A percentile compares a stretch with the other conserved stretches of the same genome.
Conservation (phyloP, 2,329 filamentous ascomycete genomes). For the Oidium heveae region DNA sequence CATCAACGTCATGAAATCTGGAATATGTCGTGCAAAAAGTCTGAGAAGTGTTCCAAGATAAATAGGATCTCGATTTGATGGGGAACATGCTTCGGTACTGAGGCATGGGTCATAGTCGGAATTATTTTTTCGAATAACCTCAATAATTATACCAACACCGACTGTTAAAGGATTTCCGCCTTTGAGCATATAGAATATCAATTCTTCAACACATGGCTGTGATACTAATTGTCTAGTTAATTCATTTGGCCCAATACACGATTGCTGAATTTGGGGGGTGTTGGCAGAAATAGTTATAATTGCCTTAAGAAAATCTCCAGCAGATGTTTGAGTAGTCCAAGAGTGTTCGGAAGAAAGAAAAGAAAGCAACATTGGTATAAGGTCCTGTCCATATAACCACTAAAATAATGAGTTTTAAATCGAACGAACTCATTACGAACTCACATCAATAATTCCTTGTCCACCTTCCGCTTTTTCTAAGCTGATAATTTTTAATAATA, state of each 20-base stretch:
- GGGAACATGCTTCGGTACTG: constrained; percentile 50
- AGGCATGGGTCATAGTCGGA: constrained; percentile 95
- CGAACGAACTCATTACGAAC: constrained; percentile 3
- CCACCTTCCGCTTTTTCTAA: constrained; percentile 80
- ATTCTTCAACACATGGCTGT: constrained; percentile 50
- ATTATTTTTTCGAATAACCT: constrained; percentile 98
- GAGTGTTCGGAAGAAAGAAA: constrained; percentile 68
- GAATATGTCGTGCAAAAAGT: constrained; percentile 72
- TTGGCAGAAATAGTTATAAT: constrained; percentile 98
- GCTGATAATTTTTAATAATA: constrained; percentile 88
- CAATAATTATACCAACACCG: constrained; percentile 89
- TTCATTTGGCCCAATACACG: constrained; percentile 96
- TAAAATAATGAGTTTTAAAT: constrained; percentile 15
- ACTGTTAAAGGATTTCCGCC: constrained; percentile 89
- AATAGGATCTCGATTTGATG: constrained; percentile 75
- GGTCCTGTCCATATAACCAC: constrained; percentile 78
- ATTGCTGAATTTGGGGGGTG: constrained; percentile 90
- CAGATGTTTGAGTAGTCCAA: constrained; percentile 82
- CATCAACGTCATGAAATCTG: constrained; percentile 80
- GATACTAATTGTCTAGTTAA: constrained; percentile 88
- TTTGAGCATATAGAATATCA: constrained; percentile 79
- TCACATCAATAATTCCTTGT: constrained; percentile 78
- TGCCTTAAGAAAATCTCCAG: constrained; percentile 91
- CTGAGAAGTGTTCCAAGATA: constrained; percentile 79
- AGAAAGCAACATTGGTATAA: constrained; percentile 67